Evolutionary conservation across 2,329 filamentous ascomycete species (phyloP).

Genomic region (Aspergillus calidoustus): DNA sequence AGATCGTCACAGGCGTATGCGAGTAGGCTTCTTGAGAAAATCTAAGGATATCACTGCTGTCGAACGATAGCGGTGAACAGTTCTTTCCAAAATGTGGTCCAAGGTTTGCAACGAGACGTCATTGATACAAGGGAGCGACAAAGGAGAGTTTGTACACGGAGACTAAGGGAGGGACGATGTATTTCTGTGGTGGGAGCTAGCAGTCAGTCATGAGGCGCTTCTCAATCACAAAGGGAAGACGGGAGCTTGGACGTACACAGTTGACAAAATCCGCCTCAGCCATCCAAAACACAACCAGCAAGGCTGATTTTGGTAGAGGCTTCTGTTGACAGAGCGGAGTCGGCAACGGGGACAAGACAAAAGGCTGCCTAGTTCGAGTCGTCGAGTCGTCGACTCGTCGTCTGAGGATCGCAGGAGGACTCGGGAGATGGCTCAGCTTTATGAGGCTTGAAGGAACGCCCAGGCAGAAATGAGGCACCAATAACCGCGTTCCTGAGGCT

Average conservation of each 20-base stretch:
- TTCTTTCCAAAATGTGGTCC: constrained; percentile 3
- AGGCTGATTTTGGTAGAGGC: constrained; percentile 19
- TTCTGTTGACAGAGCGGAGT: constrained; percentile 24
- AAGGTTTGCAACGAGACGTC: constrained; percentile 6
- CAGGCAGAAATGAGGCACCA: constrained; percentile 38
- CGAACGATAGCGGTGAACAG: constrained; percentile 11
- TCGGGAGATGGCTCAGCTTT: constrained; percentile 30
- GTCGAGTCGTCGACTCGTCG: constrained; percentile 36
- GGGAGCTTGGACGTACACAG: constrained; percentile 33
- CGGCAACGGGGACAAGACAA: constrained; percentile 29
- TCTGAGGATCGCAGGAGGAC: constrained; percentile 40
- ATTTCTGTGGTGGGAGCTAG: constrained; percentile 20
- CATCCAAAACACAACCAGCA: constrained; percentile 26
- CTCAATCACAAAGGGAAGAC: constrained; percentile 10
- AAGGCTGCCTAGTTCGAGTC: constrained; percentile 32
- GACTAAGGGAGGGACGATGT: constrained; percentile 12
- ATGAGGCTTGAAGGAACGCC: constrained; percentile 25
- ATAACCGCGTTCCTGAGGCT: constrained; percentile 31
- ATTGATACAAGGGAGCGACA: constrained; percentile 25
- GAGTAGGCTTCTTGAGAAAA: neutral
- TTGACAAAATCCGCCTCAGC: constrained; percentile 27
- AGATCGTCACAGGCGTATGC: neutral
- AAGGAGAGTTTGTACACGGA: constrained; percentile 9
- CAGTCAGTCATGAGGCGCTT: constrained; percentile 17
- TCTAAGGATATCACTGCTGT: neutral